Evolutionary conservation across 2,329 filamentous ascomycete genomes (phyloP).

Genomic region (Mariannaea sp.): DNA sequence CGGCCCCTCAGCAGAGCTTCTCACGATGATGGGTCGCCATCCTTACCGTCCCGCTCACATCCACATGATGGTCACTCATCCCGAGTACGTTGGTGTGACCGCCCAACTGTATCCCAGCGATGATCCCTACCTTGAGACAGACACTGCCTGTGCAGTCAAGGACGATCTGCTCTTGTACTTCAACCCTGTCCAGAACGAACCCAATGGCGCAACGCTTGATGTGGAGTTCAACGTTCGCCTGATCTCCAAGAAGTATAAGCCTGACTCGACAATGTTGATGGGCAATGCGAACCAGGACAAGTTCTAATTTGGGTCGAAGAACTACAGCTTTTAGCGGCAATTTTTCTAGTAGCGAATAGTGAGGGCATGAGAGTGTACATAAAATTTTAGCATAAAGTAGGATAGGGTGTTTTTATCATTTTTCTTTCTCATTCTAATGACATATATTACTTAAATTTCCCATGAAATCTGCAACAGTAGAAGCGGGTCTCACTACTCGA

Average conservation of each 20-base stretch:
- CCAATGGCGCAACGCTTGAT: slow-evolving; percentile 44
- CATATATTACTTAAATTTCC: too few species aligned
- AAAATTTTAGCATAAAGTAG: too few species aligned
- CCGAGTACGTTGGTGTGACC: slow-evolving; percentile 72
- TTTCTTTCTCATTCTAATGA: too few species aligned
- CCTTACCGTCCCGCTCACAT: slow-evolving; percentile 57
- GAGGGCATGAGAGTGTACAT: too few species aligned
- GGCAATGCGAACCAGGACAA: slow-evolving; percentile 38
- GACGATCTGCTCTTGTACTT: slow-evolving; percentile 57
- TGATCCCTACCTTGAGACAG: slow-evolving; percentile 63
- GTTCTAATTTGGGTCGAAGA: slow-evolving; percentile 22
- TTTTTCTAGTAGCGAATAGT: too few species aligned
- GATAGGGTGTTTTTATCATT: too few species aligned
- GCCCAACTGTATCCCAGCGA: slow-evolving; percentile 78
- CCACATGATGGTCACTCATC: slow-evolving; percentile 60
- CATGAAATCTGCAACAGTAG: too few species aligned
- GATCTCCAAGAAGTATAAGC: slow-evolving; percentile 52
- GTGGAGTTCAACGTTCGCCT: slow-evolving; percentile 51
- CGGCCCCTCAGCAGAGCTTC: slow-evolving; percentile 51
- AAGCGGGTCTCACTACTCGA: too few species aligned
- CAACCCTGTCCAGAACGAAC: slow-evolving; percentile 48
- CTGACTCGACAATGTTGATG: slow-evolving; percentile 35
- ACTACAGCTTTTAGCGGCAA: too few species aligned
- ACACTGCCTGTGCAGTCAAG: slow-evolving; percentile 59
- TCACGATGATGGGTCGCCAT: slow-evolving; percentile 53